Percentiles rank a stretch among this genome's conserved stretches.
Conservation (phyloP, 805 yeast species). For the Saturnispora mendoncae region DNA sequence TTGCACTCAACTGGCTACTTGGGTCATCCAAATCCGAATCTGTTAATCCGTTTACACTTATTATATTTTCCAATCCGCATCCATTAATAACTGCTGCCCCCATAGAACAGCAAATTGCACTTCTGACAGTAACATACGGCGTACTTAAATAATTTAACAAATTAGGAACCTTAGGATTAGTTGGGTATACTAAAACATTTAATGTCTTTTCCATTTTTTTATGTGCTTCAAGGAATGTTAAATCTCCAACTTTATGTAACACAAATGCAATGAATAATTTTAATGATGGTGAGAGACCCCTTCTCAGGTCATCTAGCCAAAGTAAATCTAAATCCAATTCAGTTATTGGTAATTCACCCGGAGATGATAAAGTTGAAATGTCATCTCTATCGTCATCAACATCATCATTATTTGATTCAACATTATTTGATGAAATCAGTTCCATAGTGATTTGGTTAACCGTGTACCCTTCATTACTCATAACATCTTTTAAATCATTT, state of each 20-base stretch:
- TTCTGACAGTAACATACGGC: constrained; percentile 83
- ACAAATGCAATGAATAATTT: constrained; percentile 72
- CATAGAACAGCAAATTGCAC: constrained; percentile 81
- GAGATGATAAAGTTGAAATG: background rate
- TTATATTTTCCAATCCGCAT: constrained; percentile 25
- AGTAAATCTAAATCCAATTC: constrained; percentile 7
- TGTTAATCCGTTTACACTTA: constrained; percentile 3
- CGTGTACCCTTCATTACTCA: constrained; percentile 32
- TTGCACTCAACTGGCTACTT: background rate
- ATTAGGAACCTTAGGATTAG: constrained; percentile 58
- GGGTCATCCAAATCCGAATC: background rate
- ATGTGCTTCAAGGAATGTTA: constrained; percentile 92
- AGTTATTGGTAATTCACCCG: background rate
- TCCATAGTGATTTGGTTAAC: constrained; percentile 21
- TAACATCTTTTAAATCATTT: constrained; percentile 27
- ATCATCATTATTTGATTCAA: background rate
- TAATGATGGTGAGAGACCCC: constrained; percentile 84
- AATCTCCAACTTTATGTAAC: constrained; percentile 61
- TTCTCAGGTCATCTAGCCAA: constrained; percentile 14
- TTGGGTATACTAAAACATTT: constrained; percentile 80
- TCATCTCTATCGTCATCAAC: constrained; percentile 24
- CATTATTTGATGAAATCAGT: constrained; percentile 29
- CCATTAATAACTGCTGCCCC: constrained; percentile 55
- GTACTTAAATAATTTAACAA: constrained; percentile 83
- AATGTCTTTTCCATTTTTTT: constrained; percentile 67